These are phyloP conservation scores for Astrothelium subdiscretum DNA, from an alignment of 495 filamentous ascomycete species.

Conservation along the genomic window DNA sequence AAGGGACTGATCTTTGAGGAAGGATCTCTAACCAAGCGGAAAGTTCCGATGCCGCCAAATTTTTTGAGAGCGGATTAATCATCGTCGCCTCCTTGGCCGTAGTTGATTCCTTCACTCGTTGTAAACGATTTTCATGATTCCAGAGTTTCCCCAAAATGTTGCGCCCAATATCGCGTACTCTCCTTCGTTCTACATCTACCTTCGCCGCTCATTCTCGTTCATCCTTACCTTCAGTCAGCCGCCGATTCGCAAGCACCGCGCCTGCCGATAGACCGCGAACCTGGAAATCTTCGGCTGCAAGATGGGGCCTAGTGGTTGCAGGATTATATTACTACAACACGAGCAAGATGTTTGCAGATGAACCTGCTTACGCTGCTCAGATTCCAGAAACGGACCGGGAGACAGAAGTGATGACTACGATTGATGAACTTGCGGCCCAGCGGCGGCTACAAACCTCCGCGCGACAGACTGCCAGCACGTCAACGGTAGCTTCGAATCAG, in stretches of 20 bases:
- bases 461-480: background rate
- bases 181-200: background rate
- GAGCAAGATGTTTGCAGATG: conserved; percentile 72
- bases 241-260: conserved; percentile 62
- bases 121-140: background rate
- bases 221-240: conserved; percentile 13
- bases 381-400: conserved; percentile 22
- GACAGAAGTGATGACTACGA: conserved; percentile 21
- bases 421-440: conserved; percentile 23
- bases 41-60: background rate
- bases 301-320: conserved; percentile 65
- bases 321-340: conserved; percentile 93
- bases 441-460: conserved; percentile 15
- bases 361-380: conserved; percentile 37
- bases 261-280: conserved; percentile 53
- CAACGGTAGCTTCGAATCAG: background rate
- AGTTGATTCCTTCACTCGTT: background rate
- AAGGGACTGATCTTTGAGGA: no score
- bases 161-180: conserved; percentile 6
- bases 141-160: conserved; percentile 6
- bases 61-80: background rate
- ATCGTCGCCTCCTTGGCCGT: background rate
- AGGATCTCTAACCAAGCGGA: background rate
- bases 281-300: conserved; percentile 65
- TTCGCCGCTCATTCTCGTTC: conserved; percentile 6